Evolutionary conservation across 1,139 yeast genomes (phyloP), one percentile per base, ranked within the genome.

Genomic region (Candida labiduridarum): DNA sequence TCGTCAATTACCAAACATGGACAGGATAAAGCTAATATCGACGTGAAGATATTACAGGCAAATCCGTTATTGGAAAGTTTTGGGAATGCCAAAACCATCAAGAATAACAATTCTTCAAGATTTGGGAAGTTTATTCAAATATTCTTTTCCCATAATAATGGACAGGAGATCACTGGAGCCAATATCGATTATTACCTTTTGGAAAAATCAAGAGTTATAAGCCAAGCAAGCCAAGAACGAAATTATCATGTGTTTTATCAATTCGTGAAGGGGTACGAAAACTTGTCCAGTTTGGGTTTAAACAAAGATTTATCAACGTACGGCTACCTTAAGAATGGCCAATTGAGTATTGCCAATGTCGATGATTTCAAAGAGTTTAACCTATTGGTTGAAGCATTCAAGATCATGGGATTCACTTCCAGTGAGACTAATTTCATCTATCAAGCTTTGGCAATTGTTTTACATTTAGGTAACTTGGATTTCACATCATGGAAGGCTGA

Each of bases 61-160:
- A 95, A 94, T 63, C 99, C 99, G 0, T 90, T 95, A 45, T 73
- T 95, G 59, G 99, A 95, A 67, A 85, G 97, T 41, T 95, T 95
- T 68, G 99, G 99, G 58, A 95, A 95, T 68, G 96, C 99, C 0
- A 96, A 94, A 61, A 95, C 99, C 0, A 90, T 91, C 29, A 83
- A 95, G 58, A 95, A 95, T 66, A 87, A 92, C 66, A 95, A 95
- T 66, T 91, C 98, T 9, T 94, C 99, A 10, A 82, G 99, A 63
- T 95, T 95, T 66, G 99, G 99, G 45, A 95, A 95, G 68, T 95
- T 94, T 64, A 90, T 95, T 56, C 87, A 94, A 60, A 89, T 95
- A 52, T 91, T 84, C 66, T 90, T 94, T 60, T 78, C 82, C 49
- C 41, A 38, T 14, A 35, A 47, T 27, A 47, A 43, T 12, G 62